Evolutionary conservation across 371 early-diverging fungal genomes (phyloP).

Genomic region (Rhizopus arrhizus): DNA sequence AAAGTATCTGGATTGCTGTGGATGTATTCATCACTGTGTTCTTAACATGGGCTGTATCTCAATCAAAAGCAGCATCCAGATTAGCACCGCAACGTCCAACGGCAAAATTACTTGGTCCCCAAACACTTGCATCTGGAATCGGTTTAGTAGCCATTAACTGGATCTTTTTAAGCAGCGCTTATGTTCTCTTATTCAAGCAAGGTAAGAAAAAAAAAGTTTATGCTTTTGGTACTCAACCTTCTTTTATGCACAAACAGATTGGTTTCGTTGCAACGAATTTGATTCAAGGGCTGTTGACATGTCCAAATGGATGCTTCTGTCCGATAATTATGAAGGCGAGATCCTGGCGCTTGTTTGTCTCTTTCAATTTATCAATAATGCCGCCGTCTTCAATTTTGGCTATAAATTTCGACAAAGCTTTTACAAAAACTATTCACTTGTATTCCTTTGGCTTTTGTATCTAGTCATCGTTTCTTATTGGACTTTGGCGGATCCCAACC

Average conservation of each 20-base stretch:
- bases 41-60: slow-evolving; percentile 68
- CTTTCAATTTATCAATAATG: slow-evolving; percentile 65
- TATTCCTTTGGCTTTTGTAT: slow-evolving; percentile 56
- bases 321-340: slow-evolving; percentile 74
- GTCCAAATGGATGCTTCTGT: slow-evolving; percentile 74
- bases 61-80: slow-evolving; percentile 57
- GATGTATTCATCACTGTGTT: slow-evolving; percentile 71
- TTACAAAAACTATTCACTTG: slow-evolving; percentile 61
- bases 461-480: slow-evolving; percentile 57
- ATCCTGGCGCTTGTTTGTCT: slow-evolving; percentile 55
- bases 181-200: slow-evolving; percentile 61
- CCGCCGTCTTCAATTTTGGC: slow-evolving; percentile 69
- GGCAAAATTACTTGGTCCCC: slow-evolving; percentile 67
- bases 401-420: slow-evolving; percentile 60
- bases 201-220: neutral
- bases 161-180: slow-evolving; percentile 52
- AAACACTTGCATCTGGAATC: slow-evolving; percentile 67
- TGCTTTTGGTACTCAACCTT: neutral
- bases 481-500: slow-evolving; percentile 67
- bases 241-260: slow-evolving; percentile 19
- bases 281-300: slow-evolving; percentile 62
- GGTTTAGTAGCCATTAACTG: slow-evolving; percentile 71
- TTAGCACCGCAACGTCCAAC: slow-evolving; percentile 69
- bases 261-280: slow-evolving; percentile 75
- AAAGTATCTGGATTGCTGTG: slow-evolving; percentile 70